A percentile compares a stretch with the other conserved stretches of the same genome.
Conservation (phyloP, 768 basidiomycete genomes). For the Boletus rubroflammeus region DNA sequence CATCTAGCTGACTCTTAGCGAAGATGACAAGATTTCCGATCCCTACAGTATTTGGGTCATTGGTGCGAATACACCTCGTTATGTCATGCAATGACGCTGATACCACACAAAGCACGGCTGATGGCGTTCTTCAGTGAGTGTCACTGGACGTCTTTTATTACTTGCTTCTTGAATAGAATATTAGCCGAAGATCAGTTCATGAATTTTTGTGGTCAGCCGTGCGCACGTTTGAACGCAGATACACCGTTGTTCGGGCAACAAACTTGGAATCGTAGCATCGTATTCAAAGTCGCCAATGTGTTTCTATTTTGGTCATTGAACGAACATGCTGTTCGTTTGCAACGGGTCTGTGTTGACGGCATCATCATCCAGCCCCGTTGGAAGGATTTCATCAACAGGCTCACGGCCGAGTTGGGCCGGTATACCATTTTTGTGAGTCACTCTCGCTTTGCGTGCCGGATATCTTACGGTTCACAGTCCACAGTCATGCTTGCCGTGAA, state of each 20-base stretch:
- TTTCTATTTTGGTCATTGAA: conserved; percentile 2
- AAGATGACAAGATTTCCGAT: conserved; percentile 4
- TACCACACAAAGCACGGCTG: conserved; percentile 5
- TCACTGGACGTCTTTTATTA: not conserved
- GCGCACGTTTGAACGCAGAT: conserved; percentile 11
- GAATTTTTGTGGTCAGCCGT: conserved; percentile 12
- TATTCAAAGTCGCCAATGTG: not conserved
- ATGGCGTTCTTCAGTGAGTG: conserved; percentile 13
- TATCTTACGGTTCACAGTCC: conserved; percentile 2
- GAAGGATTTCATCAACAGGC: conserved; percentile 9
- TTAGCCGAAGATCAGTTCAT: conserved; percentile 15
- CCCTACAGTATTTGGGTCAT: conserved; percentile 10
- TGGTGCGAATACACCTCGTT: not conserved
- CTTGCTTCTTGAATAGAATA: not conserved
- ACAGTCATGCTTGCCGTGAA: conserved; percentile 19
- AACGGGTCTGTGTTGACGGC: conserved; percentile 13
- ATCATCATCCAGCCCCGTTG: conserved; percentile 8
- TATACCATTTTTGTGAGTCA: conserved; percentile 14
- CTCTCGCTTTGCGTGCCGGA: not conserved
- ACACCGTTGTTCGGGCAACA: conserved; percentile 7
- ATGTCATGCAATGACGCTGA: not conserved
- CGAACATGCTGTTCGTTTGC: conserved; percentile 11
- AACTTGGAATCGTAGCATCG: not conserved
- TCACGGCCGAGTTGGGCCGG: conserved; percentile 5
- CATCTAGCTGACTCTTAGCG: not conserved